phyloP scores from a whole-genome alignment of 805 yeast genomes.

The Peterozyma xylosa region DNA sequence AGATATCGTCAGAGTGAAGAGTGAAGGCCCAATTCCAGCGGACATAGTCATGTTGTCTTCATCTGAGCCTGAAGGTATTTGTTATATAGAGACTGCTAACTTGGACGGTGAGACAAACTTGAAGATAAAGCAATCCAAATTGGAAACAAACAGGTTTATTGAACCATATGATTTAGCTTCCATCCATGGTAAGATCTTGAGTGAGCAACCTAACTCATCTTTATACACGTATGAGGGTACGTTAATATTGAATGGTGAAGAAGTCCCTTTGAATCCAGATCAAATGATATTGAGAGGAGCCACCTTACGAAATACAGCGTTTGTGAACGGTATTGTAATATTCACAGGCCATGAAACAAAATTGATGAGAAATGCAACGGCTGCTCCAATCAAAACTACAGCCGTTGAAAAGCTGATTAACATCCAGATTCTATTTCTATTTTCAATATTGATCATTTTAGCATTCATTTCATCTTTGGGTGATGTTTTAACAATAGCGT shows the following conservation, averaged over 20 bases:
- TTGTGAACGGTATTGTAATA: conserved; percentile 90
- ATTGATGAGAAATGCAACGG: conserved; percentile 96
- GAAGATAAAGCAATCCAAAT: conserved; percentile 83
- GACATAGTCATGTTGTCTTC: conserved; percentile 80
- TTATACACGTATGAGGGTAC: conserved; percentile 95
- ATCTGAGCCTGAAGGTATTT: conserved; percentile 96
- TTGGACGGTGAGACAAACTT: conserved; percentile 96
- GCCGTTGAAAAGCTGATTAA: conserved; percentile 95
- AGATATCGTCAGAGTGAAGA: conserved; percentile 75
- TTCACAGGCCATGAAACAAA: conserved; percentile 99
- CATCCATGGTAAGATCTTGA: conserved; percentile 53
- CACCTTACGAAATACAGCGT: conserved; percentile 84
- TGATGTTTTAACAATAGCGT: conserved; percentile 65
- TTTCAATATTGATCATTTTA: conserved; percentile 67
- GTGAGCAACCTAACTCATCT: conserved; percentile 93
- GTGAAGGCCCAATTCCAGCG: conserved; percentile 92
- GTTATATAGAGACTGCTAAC: conserved; percentile 96
- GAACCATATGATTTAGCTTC: conserved; percentile 52
- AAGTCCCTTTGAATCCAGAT: conserved; percentile 77
- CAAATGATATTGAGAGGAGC: conserved; percentile 94
- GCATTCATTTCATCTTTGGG: conserved; percentile 83
- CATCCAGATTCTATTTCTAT: conserved; percentile 82
- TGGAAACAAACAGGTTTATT: conserved; percentile 69
- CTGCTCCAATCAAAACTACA: conserved; percentile 95
- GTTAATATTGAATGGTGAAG: conserved; percentile 45